Percentiles rank a stretch among this genome's conserved stretches.
Conservation (phyloP, 306 rosid species). For the Vigna mungo region DNA sequence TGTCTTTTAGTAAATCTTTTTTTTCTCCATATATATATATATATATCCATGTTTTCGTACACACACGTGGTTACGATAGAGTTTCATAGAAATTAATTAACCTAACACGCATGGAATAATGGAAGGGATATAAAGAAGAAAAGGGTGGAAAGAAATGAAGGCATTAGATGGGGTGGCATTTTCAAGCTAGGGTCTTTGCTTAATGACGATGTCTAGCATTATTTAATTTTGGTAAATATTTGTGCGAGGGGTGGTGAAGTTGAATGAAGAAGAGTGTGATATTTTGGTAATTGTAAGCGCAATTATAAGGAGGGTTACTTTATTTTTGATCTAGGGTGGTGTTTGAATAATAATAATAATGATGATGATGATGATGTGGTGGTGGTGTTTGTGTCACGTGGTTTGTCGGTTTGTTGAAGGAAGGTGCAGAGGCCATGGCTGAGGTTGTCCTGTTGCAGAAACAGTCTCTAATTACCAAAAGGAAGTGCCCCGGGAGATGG, state of each 20-base stretch:
- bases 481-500: slow-evolving; percentile 44
- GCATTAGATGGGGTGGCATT: slow-evolving; percentile 67
- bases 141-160: slow-evolving; percentile 32
- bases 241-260: slow-evolving; percentile 19
- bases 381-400: slow-evolving; percentile 61
- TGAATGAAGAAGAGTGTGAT: slow-evolving; percentile 24
- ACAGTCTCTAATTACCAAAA: slow-evolving; percentile 36
- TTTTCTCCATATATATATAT: not conserved
- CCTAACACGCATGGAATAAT: not conserved
- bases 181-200: slow-evolving; percentile 68
- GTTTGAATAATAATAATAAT: slow-evolving; percentile 28
- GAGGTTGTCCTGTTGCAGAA: slow-evolving; percentile 53
- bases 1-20: not conserved
- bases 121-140: slow-evolving; percentile 34
- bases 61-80: not conserved
- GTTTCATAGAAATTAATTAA: not conserved
- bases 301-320: slow-evolving; percentile 51
- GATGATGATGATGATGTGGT: slow-evolving; percentile 42
- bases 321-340: slow-evolving; percentile 52
- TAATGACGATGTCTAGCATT: slow-evolving; percentile 67
- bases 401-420: slow-evolving; percentile 70
- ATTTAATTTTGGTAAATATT: not conserved
- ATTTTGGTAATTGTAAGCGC: slow-evolving; percentile 32
- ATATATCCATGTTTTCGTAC: not conserved
- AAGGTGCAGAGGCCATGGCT: slow-evolving; percentile 54